Evolutionary conservation across 164 flowering plant genomes (phyloP), one percentile per base, ranked within the genome.

Genomic region (Magnolia changhungtana): DNA sequence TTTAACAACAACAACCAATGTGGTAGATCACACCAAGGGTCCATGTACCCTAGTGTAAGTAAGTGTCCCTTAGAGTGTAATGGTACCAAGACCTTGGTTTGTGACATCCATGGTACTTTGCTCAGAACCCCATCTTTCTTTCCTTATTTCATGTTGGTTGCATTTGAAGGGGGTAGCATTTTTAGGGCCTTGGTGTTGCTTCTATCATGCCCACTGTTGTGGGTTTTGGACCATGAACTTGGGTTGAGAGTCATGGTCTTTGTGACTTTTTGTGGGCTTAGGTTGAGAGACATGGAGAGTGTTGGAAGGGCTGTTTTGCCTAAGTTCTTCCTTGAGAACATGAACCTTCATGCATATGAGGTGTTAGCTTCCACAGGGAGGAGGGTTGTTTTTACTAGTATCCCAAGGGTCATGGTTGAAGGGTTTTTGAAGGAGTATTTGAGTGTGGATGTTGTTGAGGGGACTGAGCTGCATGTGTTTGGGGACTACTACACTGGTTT

Each of bases 131-230:
- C 80, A 2, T 88, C 94, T 55, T 85, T 90, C 78, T 92, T 94
- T 81, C 97, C 98, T 77, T 94, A 80, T 75, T 94, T 92, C 89
- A 92, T 94, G 97, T 85, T 94, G 5, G 92, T 92, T 78, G 92
- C 97, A 23, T 91, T 94, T 74, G 98, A 94, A 81, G 97, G 90
- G 70, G 97, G 98, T 2, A 80, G 90, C 83, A 78, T 90, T 29
- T 13, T 92, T 1, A 88, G 98, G 77, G 94, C 97, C 1, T 78
- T 92, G 14, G 8, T 90, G 3, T 74, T 94, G 80, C 86, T 94
- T 20, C 18, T 88, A 0, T 82, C 88, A 1, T 85, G 73, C 58
- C 92, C 93, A 3, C 0, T 91, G 19, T 63, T 89, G 65, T 81
- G 82, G 74, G 67, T 89, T 10, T 45, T 91, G 81, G 77, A 82